Conservation (phyloP, 139 green algal species). For the Yamagishiella unicocca region DNA sequence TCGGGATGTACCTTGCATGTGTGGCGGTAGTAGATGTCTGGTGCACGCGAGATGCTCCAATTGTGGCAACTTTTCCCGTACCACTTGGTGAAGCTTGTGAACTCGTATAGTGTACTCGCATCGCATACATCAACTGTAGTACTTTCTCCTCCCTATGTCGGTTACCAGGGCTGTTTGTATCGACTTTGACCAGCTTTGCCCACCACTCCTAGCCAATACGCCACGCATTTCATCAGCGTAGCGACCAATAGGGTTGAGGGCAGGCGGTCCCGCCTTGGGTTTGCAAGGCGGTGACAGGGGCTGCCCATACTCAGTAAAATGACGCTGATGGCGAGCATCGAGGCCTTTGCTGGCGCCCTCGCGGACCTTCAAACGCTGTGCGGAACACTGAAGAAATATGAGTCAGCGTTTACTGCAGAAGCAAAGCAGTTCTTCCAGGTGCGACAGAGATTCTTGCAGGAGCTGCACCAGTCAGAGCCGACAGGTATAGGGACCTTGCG, state of each 20-base stretch:
- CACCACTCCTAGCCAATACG: not conserved
- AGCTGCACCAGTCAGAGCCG: too few species aligned
- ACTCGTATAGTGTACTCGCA: too few species aligned
- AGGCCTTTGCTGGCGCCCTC: not conserved
- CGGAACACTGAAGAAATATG: slow-evolving; percentile 39
- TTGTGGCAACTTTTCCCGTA: too few species aligned
- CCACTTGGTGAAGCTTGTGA: too few species aligned
- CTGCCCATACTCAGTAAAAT: not conserved
- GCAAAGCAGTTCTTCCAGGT: slow-evolving; percentile 41
- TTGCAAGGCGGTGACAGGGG: not conserved
- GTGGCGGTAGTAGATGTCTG: too few species aligned
- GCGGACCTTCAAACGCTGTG: slow-evolving; percentile 1
- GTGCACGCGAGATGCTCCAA: too few species aligned
- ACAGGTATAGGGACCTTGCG: too few species aligned
- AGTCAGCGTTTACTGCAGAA: slow-evolving; percentile 14
- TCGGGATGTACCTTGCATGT: too few species aligned
- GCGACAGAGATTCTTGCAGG: not conserved
- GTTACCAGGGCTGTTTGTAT: too few species aligned
- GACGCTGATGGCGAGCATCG: not conserved
- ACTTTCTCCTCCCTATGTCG: too few species aligned
- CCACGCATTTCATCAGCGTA: not conserved
- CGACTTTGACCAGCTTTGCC: slow-evolving; percentile 4
- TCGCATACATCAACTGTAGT: too few species aligned
- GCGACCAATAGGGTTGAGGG: not conserved
- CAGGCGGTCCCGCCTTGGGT: not conserved